Base-by-base conservation (phyloP, 495 filamentous ascomycete genomes). In the Trichoderma gamsii region DNA sequence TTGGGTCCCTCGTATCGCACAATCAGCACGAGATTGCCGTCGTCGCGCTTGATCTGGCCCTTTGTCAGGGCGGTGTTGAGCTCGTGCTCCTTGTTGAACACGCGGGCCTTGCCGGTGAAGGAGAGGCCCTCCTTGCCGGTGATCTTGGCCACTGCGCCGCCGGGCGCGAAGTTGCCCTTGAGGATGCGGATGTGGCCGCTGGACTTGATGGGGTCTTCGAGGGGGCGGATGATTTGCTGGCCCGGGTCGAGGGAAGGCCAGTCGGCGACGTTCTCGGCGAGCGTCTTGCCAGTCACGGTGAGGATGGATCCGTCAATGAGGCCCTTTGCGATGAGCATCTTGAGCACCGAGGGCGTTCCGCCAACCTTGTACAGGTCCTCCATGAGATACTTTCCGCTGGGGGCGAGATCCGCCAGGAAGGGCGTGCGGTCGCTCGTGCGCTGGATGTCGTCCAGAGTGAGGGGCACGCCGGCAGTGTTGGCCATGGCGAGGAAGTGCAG, bases 401-500 rank as follows among this genome's bases (percentile, higher is more conserved):
- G 95, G 0, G 94, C 90, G 11, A 99, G 84, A 74, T 99, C 88
- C n/a, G 95, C 95, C 65, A 99, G 86, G 78, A 93, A 94, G 0
- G 95, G 95, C 23, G 95, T 92, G 77, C 92, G 93, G 79, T 96
- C 84, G 74, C 89, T 91, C 43, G 96, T 90, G 64, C 91, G 85
- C 78, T 96, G 90, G 70, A 99, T 82, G 73, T 99, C 95, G 72
- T 97, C 92, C 41, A 99, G 78, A 0, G 89, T 91, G 5, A 99
- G 81, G 15, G 89, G 84, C 0, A 97, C 89, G 68, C 88, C 91
- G 44, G 95, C 95, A 1, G 92, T 93, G 69, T 89, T 88, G 46
- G 95, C 95, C 89, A 97, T 97, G 69, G 95, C 95, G 44, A 99
- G 85, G 76, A 97, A 91, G 76, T 99, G 95, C 29, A 99, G 84